phyloP scores from a whole-genome alignment of 768 basidiomycete genomes.

The Lactarius psammicola region DNA sequence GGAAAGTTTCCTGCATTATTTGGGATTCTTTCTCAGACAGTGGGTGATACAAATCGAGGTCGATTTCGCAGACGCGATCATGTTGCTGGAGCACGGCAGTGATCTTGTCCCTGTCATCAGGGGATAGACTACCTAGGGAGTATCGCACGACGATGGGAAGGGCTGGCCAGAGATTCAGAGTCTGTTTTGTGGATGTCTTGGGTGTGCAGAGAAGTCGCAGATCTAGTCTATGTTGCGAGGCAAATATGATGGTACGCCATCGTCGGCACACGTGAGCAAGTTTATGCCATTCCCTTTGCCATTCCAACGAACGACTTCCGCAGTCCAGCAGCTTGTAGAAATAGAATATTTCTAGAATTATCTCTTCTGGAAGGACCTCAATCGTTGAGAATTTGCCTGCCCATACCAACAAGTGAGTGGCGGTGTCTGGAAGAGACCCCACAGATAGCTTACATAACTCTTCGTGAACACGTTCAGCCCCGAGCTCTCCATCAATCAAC shows the following conservation, averaged over 20 bases:
- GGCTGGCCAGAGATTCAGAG: slow-evolving; percentile 9
- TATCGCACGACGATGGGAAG: slow-evolving; percentile 6
- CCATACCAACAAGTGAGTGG: not conserved
- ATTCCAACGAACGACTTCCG: not conserved
- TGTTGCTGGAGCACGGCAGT: not conserved
- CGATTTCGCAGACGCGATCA: slow-evolving; percentile 6
- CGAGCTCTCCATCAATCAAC: not conserved
- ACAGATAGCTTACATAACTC: not conserved
- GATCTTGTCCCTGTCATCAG: slow-evolving; percentile 5
- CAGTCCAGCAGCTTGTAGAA: slow-evolving; percentile 1
- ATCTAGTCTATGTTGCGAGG: slow-evolving; percentile 8
- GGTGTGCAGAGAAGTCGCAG: slow-evolving; percentile 10
- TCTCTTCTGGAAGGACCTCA: slow-evolving; percentile 7
- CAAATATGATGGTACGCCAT: slow-evolving; percentile 5
- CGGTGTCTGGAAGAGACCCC: not conserved
- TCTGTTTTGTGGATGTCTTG: not conserved
- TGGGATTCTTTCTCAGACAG: not conserved
- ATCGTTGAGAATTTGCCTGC: not conserved
- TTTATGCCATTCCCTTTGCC: slow-evolving; percentile 3
- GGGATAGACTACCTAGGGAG: not conserved
- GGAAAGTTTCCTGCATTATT: not conserved
- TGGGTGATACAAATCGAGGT: not conserved
- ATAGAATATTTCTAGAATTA: slow-evolving; percentile 6
- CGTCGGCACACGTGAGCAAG: slow-evolving; percentile 9
- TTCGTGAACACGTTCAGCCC: not conserved